Evolutionary conservation across 2,329 filamentous ascomycete genomes (phyloP).

Genomic region (Colletotrichum endophyticum): DNA sequence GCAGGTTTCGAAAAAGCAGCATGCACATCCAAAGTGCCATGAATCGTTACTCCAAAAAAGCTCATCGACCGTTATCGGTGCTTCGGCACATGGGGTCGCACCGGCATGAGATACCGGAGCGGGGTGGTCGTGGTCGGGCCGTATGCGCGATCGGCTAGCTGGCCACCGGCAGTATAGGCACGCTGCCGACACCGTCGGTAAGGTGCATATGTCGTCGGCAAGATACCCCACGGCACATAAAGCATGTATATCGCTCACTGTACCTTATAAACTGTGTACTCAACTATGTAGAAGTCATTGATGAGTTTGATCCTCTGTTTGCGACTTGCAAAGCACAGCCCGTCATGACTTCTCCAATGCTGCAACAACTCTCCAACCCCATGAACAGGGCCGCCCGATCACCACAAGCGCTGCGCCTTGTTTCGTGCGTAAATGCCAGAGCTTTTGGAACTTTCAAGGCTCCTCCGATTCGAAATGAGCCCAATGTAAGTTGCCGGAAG

Average conservation of each 20-base stretch:
- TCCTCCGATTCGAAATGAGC: slow-evolving; percentile 87
- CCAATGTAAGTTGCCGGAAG: slow-evolving; percentile 73
- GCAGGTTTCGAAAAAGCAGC: not conserved
- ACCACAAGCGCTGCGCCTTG: not conserved
- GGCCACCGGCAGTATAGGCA: not conserved
- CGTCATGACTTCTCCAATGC: not conserved
- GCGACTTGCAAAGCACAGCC: not conserved
- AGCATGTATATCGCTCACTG: not conserved
- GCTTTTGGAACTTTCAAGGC: slow-evolving; percentile 82
- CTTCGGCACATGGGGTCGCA: not conserved
- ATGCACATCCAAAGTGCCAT: not conserved
- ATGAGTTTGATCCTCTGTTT: not conserved
- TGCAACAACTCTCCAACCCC: not conserved
- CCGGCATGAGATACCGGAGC: not conserved
- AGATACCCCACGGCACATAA: fast-evolving
- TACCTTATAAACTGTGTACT: not conserved
- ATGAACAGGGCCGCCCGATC: not conserved
- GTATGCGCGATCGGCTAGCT: not conserved
- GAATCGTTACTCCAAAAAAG: not conserved
- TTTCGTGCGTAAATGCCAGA: not conserved
- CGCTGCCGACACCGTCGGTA: not conserved
- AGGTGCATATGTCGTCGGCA: not conserved
- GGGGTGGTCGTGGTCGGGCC: not conserved
- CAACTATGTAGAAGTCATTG: fast-evolving
- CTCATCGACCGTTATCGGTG: not conserved